These are phyloP conservation scores for Fusarium virguliforme DNA, from an alignment of 2,329 filamentous ascomycete species.

Conservation along the genomic window DNA sequence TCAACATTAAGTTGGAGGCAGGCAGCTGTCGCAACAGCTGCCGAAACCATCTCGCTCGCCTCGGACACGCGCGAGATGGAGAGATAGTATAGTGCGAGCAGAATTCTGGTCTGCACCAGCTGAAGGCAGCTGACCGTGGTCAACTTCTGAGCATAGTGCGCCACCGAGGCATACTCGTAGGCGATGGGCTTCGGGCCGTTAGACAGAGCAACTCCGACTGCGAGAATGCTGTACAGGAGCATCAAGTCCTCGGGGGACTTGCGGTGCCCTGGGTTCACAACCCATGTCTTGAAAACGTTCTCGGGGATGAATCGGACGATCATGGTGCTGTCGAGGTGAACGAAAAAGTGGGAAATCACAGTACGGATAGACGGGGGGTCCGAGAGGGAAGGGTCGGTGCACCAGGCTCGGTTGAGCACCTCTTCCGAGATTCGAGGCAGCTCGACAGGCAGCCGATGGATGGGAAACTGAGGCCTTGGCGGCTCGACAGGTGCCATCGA, in stretches of 20 bases:
- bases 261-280: constrained; percentile 54
- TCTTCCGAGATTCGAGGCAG: constrained; percentile 67
- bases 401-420: constrained; percentile 66
- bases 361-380: constrained; percentile 60
- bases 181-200: constrained; percentile 58
- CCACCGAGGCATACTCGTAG: constrained; percentile 65
- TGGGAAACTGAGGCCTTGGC: constrained; percentile 56
- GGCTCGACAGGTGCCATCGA: constrained; percentile 56
- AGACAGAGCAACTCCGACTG: constrained; percentile 59
- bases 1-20: constrained; percentile 77
- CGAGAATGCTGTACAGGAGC: constrained; percentile 64
- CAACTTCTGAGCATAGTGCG: constrained; percentile 67
- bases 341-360: constrained; percentile 61
- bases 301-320: constrained; percentile 62
- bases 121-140: constrained; percentile 64
- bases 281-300: constrained; percentile 59
- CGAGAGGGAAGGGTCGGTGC: constrained; percentile 65
- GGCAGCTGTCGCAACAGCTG: constrained; percentile 72
- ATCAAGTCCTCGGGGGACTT: constrained; percentile 63
- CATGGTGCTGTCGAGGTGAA: constrained; percentile 60
- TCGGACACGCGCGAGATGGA: constrained; percentile 72
- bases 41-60: constrained; percentile 76
- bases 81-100: constrained; percentile 77
- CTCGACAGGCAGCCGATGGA: constrained; percentile 59
- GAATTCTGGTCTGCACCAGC: constrained; percentile 77